Percentiles rank a stretch among this genome's conserved stretches.
Evolutionary conservation across 1,284 basidiomycete genomes (phyloP).

Genomic region (Cutaneotrichosporon cutaneum): DNA sequence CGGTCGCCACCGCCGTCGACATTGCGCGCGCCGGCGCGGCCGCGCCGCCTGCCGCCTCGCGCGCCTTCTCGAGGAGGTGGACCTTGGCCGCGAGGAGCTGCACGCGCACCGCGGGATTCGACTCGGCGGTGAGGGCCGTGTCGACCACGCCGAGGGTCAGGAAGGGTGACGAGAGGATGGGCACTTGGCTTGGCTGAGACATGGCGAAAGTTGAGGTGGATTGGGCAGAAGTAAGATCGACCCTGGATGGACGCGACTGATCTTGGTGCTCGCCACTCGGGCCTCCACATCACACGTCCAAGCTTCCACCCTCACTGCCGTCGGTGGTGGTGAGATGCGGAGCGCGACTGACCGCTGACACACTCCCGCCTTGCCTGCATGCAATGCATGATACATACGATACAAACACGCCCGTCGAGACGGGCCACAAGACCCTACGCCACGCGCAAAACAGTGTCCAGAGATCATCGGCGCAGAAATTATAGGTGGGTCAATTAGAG

Average conservation of each 20-base stretch:
- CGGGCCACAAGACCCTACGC: not conserved
- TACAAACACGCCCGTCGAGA: conserved; percentile 4
- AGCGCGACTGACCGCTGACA: not conserved
- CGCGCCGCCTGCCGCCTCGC: conserved; percentile 1
- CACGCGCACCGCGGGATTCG: conserved; percentile 23
- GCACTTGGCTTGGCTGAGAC: not conserved
- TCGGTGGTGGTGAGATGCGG: not conserved
- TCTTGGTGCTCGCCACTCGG: not conserved
- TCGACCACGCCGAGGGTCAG: conserved; percentile 22
- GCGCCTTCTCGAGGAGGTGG: conserved; percentile 24
- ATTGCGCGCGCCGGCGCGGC: not conserved
- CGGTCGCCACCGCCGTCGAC: not conserved
- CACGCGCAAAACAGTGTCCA: not conserved
- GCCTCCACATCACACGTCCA: not conserved
- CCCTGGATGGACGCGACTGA: not conserved
- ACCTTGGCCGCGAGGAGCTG: conserved; percentile 39
- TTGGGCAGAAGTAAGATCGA: not conserved
- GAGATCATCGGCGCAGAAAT: not conserved
- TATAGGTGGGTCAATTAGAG: conserved; percentile 26
- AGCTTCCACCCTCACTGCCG: too few species aligned
- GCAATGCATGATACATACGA: conserved; percentile 9
- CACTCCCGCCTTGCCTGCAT: not conserved
- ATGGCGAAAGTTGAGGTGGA: not conserved
- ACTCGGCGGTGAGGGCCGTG: conserved; percentile 9
- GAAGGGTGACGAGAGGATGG: conserved; percentile 21